Evolutionary conservation across 202 grass and related monocot genomes (phyloP), one percentile per base, ranked within the genome.

Genomic region (Schoenoplectus tabernaemontani): DNA sequence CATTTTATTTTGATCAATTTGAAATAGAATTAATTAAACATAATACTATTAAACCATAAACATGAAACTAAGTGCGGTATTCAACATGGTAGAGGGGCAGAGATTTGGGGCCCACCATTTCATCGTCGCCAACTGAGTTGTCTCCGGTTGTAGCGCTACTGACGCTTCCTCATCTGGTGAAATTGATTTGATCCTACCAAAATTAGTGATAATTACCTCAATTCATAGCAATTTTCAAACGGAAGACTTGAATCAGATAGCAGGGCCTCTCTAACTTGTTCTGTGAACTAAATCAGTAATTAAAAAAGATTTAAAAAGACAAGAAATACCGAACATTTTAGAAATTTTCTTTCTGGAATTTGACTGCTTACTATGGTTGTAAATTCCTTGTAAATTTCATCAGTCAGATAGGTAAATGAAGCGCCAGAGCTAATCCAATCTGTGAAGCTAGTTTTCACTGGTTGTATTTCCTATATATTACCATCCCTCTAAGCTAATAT

Each of bases 191-290:
- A 22, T 83, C 37, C 1, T 32, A 73, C 30, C 17, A 63, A 33
- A 36, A 23, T 9, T 9, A 37, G 38, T 37, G 26, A 30, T 57
- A 61, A 5, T 78, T 78, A 88, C 86, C 84, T 83, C 2, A 88
- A 15, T 7, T 0, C 0, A 12, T 90, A 96, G 85, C 92, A 96
- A 42, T 90, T 92, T 16, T 96, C 84, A 20, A 96, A 92, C 0
- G 64, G 87, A 48, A 87, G 0, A 5, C 32, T 4, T 0, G 11
- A 12, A 65, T 59, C 65, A 38, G 17, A 78, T 6, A 16, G 0
- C 9, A 77, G 82, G 9, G 0, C 89, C 54, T 91, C 87, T 0
- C 0, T 47, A 9, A 91, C 41, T 79, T 75, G 63, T 0, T 83
- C 59, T 62, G 81, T 63, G 58, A 89, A 91, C 90, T 92, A 82